A percentile compares a stretch with the other conserved stretches of the same genome.
These are phyloP conservation scores for Phytophthora pini DNA, from an alignment of 352 stramenopile species.

Conservation along the genomic window DNA sequence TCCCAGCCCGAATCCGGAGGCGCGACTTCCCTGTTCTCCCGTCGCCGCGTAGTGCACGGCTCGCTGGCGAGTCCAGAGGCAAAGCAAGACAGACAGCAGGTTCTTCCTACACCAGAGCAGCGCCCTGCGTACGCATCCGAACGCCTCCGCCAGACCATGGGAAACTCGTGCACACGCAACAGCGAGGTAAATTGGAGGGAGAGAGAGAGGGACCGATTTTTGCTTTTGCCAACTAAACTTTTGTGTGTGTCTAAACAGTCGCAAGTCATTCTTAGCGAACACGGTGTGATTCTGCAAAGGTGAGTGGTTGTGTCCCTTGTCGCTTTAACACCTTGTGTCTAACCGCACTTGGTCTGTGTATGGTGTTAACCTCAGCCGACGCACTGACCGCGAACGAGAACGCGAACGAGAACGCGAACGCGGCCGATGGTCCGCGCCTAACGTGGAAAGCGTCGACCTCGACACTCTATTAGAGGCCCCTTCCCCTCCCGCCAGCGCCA, in stretches of 20 bases:
- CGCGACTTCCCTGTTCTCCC: constrained; percentile 9
- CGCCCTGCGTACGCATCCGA: constrained; percentile 1
- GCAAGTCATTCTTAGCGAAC: constrained; percentile 72
- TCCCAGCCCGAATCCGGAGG: constrained; percentile 30
- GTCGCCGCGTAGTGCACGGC: constrained; percentile 14
- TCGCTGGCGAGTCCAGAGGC: constrained; percentile 25
- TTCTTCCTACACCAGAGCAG: constrained; percentile 10
- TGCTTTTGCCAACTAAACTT: constrained; percentile 1
- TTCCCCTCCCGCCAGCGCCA: constrained; percentile 46
- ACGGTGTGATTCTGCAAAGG: constrained; percentile 49
- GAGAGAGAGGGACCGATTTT: not conserved
- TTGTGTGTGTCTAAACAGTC: constrained; percentile 39
- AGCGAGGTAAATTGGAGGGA: constrained; percentile 45
- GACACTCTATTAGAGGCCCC: constrained; percentile 81
- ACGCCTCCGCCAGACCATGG: constrained; percentile 39
- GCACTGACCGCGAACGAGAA: constrained; percentile 31
- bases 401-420: constrained; percentile 48
- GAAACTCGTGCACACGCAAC: constrained; percentile 68
- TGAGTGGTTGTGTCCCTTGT: constrained; percentile 21
- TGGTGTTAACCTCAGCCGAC: constrained; percentile 15
- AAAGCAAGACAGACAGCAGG: constrained; percentile 2
- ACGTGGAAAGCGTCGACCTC: constrained; percentile 76
- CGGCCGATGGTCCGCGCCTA: constrained; percentile 76
- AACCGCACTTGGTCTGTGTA: not conserved
- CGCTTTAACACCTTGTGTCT: constrained; percentile 8